Evolutionary conservation across 2,329 filamentous ascomycete genomes (phyloP).

Genomic region (Phoma sp.): DNA sequence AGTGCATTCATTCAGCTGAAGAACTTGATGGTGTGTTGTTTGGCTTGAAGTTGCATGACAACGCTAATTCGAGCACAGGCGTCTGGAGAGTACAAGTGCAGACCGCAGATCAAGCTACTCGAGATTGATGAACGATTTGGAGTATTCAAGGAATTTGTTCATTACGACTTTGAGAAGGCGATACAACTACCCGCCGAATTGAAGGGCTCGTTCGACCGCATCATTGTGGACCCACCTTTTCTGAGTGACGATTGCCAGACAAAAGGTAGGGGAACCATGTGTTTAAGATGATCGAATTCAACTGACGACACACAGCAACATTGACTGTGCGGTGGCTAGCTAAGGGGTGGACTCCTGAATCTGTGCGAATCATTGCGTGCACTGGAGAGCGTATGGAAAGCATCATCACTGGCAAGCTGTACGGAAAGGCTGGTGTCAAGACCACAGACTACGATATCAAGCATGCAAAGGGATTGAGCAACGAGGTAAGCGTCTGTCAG

Average conservation of each 20-base stretch:
- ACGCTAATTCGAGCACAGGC: constrained; percentile 25
- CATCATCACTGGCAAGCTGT: constrained; percentile 68
- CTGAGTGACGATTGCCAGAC: constrained; percentile 81
- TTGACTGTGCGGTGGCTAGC: constrained; percentile 77
- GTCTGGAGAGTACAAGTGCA: constrained; percentile 37
- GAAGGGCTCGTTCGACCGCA: constrained; percentile 69
- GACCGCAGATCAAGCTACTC: constrained; percentile 68
- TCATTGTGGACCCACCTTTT: constrained; percentile 81
- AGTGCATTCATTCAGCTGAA: constrained; percentile 79
- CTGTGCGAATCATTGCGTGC: constrained; percentile 65
- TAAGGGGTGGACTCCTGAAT: constrained; percentile 53
- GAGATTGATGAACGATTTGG: constrained; percentile 77
- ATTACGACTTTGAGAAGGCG: constrained; percentile 76
- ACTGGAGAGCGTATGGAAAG: constrained; percentile 78
- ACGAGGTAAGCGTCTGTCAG: constrained; percentile 56
- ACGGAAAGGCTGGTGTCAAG: constrained; percentile 65
- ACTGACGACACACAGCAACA: constrained; percentile 60
- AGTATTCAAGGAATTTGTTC: constrained; percentile 75
- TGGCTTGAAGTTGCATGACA: background rate
- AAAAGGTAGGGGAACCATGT: constrained; percentile 60
- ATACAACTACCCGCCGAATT: constrained; percentile 67
- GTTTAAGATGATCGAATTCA: background rate
- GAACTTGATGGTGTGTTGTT: constrained; percentile 66
- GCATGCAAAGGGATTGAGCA: constrained; percentile 76
- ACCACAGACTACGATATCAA: constrained; percentile 73